phyloP scores from a whole-genome alignment of 2,329 filamentous ascomycete genomes.

The Ceratocystis colombiana region DNA sequence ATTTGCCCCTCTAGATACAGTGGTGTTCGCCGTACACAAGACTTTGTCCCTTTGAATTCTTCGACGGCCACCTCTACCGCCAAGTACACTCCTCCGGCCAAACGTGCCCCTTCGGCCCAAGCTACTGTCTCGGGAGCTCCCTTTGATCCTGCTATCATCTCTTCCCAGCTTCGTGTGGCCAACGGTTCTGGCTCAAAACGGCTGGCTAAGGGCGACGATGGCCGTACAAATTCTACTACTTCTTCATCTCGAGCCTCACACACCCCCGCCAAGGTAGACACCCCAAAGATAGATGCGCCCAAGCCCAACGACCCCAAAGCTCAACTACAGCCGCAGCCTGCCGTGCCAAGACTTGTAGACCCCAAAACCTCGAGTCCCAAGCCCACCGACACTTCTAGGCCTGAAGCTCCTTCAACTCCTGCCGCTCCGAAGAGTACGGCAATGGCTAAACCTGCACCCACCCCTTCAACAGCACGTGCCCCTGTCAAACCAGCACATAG shows the following conservation, averaged over 20 bases:
- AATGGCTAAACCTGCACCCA: constrained; percentile 12
- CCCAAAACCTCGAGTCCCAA: constrained; percentile 26
- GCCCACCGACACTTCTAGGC: constrained; percentile 29
- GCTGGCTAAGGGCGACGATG: constrained; percentile 14
- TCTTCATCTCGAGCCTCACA: constrained; percentile 19
- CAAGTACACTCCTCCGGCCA: constrained; percentile 84
- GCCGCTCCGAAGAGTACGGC: constrained; percentile 21
- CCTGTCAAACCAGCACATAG: constrained; percentile 36
- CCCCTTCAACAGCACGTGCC: constrained; percentile 11
- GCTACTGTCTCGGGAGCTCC: constrained; percentile 66
- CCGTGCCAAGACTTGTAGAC: constrained; percentile 32
- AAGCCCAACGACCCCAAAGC: constrained; percentile 17
- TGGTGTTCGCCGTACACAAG: constrained; percentile 64
- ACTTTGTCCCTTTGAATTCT: constrained; percentile 52
- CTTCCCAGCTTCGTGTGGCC: constrained; percentile 52
- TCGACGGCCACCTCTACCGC: constrained; percentile 36
- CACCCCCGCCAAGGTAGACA: constrained; percentile 16
- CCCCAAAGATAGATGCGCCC: constrained; percentile 16
- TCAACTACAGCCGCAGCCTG: constrained; percentile 25
- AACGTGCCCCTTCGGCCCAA: constrained; percentile 65
- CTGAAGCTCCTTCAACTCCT: constrained; percentile 28
- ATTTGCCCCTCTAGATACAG: constrained; percentile 57
- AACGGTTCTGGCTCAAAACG: constrained; percentile 19
- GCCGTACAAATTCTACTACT: constrained; percentile 10
- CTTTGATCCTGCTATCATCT: constrained; percentile 83